phyloP scores from a whole-genome alignment of 73 alveolate genomes.

The Paramecium tetraurelia region DNA sequence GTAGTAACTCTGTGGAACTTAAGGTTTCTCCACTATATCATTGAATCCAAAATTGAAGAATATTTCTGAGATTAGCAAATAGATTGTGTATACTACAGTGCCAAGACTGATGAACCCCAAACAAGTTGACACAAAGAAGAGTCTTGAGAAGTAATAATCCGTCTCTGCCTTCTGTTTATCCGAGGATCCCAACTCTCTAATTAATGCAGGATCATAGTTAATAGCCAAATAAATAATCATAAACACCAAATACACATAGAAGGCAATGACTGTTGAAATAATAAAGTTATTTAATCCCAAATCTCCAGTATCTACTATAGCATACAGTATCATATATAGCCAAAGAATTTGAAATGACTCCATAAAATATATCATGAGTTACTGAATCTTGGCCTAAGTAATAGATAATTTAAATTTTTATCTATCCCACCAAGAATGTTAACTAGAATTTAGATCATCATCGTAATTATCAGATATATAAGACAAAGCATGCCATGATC shows the following conservation, averaged over 20 bases:
- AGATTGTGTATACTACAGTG: conserved; percentile 9
- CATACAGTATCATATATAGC: conserved; percentile 9
- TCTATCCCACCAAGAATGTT: conserved; percentile 41
- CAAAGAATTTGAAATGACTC: neutral
- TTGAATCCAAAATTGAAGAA: neutral
- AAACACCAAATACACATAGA: neutral
- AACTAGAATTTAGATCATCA: neutral
- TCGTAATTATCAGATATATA: conserved; percentile 34
- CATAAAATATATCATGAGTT: neutral
- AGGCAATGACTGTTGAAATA: neutral
- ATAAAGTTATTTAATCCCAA: neutral
- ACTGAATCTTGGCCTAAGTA: neutral
- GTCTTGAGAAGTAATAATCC: neutral
- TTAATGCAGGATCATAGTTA: neutral
- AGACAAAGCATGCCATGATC: conserved; percentile 67
- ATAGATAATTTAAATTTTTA: neutral
- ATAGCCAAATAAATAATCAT: neutral
- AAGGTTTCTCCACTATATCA: neutral
- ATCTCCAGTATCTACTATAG: neutral
- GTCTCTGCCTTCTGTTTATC: neutral
- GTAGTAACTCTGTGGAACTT: neutral
- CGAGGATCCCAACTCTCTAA: neutral
- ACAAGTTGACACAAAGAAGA: conserved; percentile 35
- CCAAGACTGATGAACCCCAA: conserved; percentile 54
- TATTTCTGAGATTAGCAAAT: neutral